Evolutionary conservation across 805 yeast genomes (phyloP).

Genomic region (Tetrapisispora nanseiensis): DNA sequence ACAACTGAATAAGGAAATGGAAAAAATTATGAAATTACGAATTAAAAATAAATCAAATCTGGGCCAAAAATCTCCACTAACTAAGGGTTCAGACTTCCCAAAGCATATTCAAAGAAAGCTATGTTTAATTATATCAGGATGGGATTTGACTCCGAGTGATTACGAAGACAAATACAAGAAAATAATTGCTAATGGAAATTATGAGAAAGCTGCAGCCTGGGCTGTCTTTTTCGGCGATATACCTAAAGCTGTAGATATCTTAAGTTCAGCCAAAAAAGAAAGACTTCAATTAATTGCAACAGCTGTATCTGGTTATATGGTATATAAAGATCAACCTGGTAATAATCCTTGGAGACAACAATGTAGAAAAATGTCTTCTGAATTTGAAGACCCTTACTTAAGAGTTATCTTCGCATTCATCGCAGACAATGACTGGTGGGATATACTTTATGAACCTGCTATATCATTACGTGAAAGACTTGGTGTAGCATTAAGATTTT

Average conservation of each 20-base stretch:
- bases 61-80: conserved; percentile 15
- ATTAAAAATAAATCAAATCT: conserved; percentile 18
- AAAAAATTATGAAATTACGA: conserved; percentile 34
- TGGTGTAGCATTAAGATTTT: conserved; percentile 81
- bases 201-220: conserved; percentile 95
- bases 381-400: conserved; percentile 78
- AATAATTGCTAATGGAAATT: conserved; percentile 48
- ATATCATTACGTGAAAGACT: conserved; percentile 79
- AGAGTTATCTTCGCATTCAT: conserved; percentile 89
- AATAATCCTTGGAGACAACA: conserved; percentile 89
- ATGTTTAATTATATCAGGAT: conserved; percentile 79
- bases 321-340: conserved; percentile 30
- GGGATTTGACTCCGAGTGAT: conserved; percentile 73
- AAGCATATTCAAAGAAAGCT: conserved; percentile 58
- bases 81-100: conserved; percentile 19
- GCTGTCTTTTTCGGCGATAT: conserved; percentile 92
- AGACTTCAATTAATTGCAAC: conserved; percentile 73
- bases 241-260: conserved; percentile 65
- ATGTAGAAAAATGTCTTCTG: conserved; percentile 81
- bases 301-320: conserved; percentile 81
- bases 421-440: conserved; percentile 95
- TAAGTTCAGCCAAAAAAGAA: conserved; percentile 64
- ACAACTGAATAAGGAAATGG: conserved; percentile 28
- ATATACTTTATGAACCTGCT: conserved; percentile 81
- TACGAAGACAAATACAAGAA: conserved; percentile 56